phyloP scores from a whole-genome alignment of 169 alveolate species.

The Fabrea salina region DNA sequence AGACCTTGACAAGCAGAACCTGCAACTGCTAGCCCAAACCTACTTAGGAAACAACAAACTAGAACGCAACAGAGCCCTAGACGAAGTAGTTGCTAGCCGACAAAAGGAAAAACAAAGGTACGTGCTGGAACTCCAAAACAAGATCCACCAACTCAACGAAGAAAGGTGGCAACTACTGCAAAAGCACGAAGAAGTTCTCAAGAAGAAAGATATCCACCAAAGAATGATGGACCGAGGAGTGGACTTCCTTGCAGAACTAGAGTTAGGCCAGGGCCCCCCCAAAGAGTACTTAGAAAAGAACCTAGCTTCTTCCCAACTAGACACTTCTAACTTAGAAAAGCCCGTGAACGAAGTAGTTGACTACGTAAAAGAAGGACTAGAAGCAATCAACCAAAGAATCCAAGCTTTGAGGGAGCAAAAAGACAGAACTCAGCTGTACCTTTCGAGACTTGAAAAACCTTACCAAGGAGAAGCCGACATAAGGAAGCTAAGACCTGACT shows the following conservation, averaged over 20 bases:
- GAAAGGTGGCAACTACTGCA: slow-evolving; percentile 4
- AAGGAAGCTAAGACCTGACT: slow-evolving; percentile 13
- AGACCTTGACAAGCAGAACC: slow-evolving; percentile 21
- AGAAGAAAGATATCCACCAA: slow-evolving; percentile 44
- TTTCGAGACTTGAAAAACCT: neutral
- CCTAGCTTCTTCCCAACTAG: neutral
- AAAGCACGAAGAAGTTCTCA: slow-evolving; percentile 16
- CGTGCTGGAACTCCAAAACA: neutral
- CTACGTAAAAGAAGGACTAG: neutral
- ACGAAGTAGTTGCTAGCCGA: slow-evolving; percentile 12
- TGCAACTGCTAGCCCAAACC: neutral
- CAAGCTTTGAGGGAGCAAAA: neutral
- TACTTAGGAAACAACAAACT: too few species aligned
- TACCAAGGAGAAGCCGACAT: slow-evolving; percentile 24
- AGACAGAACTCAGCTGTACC: neutral
- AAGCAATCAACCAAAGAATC: neutral
- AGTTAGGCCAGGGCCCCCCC: slow-evolving; percentile 59
- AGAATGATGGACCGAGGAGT: slow-evolving; percentile 50
- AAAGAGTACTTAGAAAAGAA: slow-evolving; percentile 46
- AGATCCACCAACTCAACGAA: slow-evolving; percentile 6
- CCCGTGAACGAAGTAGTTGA: neutral
- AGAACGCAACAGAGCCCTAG: slow-evolving; percentile 20
- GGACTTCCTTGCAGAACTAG: slow-evolving; percentile 59
- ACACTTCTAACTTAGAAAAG: neutral
- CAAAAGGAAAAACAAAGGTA: slow-evolving; percentile 14